Evolutionary conservation across 768 basidiomycete genomes (phyloP), one percentile per base, ranked within the genome.

Genomic region (Mycena rebaudengoi): DNA sequence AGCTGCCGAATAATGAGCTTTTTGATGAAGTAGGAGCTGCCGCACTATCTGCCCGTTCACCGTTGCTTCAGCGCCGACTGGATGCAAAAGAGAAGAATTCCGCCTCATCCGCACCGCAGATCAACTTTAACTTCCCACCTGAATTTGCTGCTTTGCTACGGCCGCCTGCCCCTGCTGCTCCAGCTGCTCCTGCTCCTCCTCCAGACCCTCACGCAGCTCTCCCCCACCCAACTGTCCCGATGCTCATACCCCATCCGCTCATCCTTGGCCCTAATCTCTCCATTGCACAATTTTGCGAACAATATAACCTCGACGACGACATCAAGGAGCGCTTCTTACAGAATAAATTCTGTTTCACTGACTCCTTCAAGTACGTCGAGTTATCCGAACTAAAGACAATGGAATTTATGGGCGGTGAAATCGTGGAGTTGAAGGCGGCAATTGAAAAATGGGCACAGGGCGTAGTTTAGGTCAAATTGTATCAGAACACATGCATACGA

Each of bases 61-160:
- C 70, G 7, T 37, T 73, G 26, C 43, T 73, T 1, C 65, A 69
- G 39, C 61, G 46, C 13, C 51, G 66, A 0, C 49, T 71, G 16
- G 64, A 71, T 7, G 20, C 33, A 26, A 25, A 23, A 4, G 23
- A 44, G n/a, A n/a, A n/a, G n/a, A n/a, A n/a, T n/a, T n/a, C n/a
- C n/a, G n/a, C n/a, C n/a, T n/a, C n/a, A n/a, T n/a, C n/a, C n/a
- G n/a, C n/a, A n/a, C n/a, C n/a, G n/a, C n/a, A n/a, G n/a, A n/a
- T n/a, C n/a, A n/a, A n/a, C n/a, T n/a, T n/a, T n/a, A n/a, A n/a
- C n/a, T n/a, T n/a, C n/a, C n/a, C n/a, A n/a, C n/a, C n/a, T n/a
- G n/a, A n/a, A n/a, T n/a, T n/a, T n/a, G n/a, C n/a, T n/a, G n/a
- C n/a, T n/a, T n/a, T 44, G 10, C 14, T 23, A 7, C 43, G 8